phyloP scores from a whole-genome alignment of 345 rosid species.

The Aethionema arabicum region DNA sequence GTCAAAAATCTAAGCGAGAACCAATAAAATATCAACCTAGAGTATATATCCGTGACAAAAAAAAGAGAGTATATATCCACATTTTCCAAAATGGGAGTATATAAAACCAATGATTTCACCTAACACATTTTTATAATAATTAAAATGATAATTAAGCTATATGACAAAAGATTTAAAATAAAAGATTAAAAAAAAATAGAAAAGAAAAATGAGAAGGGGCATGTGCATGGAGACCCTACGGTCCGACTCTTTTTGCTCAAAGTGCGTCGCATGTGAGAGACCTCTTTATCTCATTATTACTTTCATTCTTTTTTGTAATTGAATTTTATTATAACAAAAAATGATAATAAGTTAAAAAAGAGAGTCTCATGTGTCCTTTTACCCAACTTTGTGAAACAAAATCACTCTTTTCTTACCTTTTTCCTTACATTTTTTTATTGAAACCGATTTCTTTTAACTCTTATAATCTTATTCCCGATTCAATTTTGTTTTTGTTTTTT shows the following conservation, averaged over 20 bases:
- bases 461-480: too few species aligned
- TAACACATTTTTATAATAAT: slow-evolving; percentile 1
- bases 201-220: slow-evolving; percentile 33
- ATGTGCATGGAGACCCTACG: slow-evolving; percentile 42
- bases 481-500: too few species aligned
- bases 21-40: too few species aligned
- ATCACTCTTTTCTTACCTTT: slow-evolving; percentile 26
- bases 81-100: background rate
- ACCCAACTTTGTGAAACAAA: slow-evolving; percentile 35
- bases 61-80: too few species aligned
- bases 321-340: background rate
- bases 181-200: slow-evolving; percentile 12
- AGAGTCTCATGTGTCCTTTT: slow-evolving; percentile 27
- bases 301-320: slow-evolving; percentile 13
- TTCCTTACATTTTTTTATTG: slow-evolving; percentile 21
- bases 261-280: slow-evolving; percentile 43
- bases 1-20: too few species aligned
- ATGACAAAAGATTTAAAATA: slow-evolving; percentile 14
- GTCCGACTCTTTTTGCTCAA: slow-evolving; percentile 33
- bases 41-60: too few species aligned
- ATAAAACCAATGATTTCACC: slow-evolving; percentile 16
- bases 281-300: slow-evolving; percentile 36
- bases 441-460: too few species aligned
- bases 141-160: slow-evolving; percentile 25
- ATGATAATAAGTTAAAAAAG: slow-evolving; percentile 26